phyloP scores from a whole-genome alignment of 2,329 filamentous ascomycete genomes.

The Penicillium capsulatum region DNA sequence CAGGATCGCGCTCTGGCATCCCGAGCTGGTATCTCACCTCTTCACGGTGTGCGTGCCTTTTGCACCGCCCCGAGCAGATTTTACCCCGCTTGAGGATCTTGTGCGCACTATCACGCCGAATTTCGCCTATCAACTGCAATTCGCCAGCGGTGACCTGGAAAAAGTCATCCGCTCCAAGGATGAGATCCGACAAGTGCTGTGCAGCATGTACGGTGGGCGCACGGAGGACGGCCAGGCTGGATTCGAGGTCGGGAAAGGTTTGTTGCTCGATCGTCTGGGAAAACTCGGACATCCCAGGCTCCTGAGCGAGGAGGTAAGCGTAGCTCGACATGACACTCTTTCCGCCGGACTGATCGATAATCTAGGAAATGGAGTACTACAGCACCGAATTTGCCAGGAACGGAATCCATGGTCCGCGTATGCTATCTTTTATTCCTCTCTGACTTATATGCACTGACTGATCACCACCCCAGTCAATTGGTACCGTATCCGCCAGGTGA shows the following conservation, averaged over 20 bases:
- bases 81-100: conserved; percentile 56
- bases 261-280: conserved; percentile 61
- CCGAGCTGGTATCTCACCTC: conserved; percentile 65
- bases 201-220: conserved; percentile 64
- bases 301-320: conserved; percentile 55
- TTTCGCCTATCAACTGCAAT: conserved; percentile 80
- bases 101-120: conserved; percentile 58
- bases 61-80: conserved; percentile 51
- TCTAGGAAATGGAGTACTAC: conserved; percentile 69
- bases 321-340: background rate
- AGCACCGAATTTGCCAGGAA: conserved; percentile 64
- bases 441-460: too few relatives aligned
- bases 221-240: conserved; percentile 53
- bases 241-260: conserved; percentile 59
- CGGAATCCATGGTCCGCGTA: conserved; percentile 70
- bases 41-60: conserved; percentile 82
- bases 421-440: conserved; percentile 20
- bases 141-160: conserved; percentile 66
- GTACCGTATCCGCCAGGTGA: conserved; percentile 72
- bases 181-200: conserved; percentile 66
- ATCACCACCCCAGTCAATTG: conserved; percentile 70
- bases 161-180: conserved; percentile 53
- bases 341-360: conserved; percentile 2
- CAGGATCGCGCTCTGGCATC: conserved; percentile 69
- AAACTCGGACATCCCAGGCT: conserved; percentile 55